Evolutionary conservation across 495 filamentous ascomycete genomes (phyloP), one percentile per base, ranked within the genome.

Genomic region (Lophium mytilinum): DNA sequence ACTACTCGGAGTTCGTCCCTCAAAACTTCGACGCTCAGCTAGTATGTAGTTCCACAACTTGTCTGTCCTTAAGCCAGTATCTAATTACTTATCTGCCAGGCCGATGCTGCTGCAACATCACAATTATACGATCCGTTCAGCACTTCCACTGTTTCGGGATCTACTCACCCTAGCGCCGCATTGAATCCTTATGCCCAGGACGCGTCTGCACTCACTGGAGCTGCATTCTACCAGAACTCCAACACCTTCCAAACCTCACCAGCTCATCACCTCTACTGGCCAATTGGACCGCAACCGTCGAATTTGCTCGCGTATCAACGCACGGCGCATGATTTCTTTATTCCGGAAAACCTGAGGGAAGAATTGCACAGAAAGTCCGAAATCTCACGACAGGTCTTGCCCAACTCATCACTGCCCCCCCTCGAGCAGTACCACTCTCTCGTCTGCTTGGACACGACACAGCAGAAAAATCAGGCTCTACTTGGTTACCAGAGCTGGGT

Each of bases 401-500:
- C 89, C 37, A 90, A 84, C 65, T 88, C 83, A 15, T 79, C 84
- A 52, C 74, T 94, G 11, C 89, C 89, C 1, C 76, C 81, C 18
- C 79, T 97, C 30, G 91, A 95, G 57, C 82, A 86, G 54, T 97
- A 88, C 67, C 90, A 97, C 66, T 90, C 89, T 1, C 78, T 98
- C 1, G 88, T 96, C 3, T 88, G 91, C n/a, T 72, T 98, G 50
- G 90, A 97, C 68, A 84, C 84, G 8, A 88, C 75, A 52, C 82
- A 87, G 56, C 81, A 86, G 65, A 92, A 88, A 70, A 88, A 82
- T 60, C 74, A 83, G 1, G 73, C 83, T 2, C 79, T 82, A 4
- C 95, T 95, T 72, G 89, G 89, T 9, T 94, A 87, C 68, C 80
- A 83, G 5, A 95, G 85, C 67, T 96, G 90, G 88, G 80, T 95